Base-by-base conservation (phyloP, 352 stramenopile species). In the Globisporangium yorkense region DNA sequence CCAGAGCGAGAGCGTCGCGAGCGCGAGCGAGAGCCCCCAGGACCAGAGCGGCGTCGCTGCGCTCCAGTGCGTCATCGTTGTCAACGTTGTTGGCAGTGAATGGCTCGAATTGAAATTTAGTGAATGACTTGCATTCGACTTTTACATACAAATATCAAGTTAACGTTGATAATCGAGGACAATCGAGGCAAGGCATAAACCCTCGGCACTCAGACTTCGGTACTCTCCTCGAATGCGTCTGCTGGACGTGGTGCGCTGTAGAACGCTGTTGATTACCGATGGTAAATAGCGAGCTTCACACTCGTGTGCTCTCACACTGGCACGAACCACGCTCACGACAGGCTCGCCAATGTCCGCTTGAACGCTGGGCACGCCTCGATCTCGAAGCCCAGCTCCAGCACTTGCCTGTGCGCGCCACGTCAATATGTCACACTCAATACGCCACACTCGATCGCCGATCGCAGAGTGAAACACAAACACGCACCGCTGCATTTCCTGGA, bases 401-500 rank as follows among this genome's bases (percentile, higher is more conserved):
- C 67, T 68, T 86, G 78, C 20, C 82, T 92, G n/a, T 40, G 46
- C 12, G 46, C 24, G 56, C 29, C 15, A 65, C 16, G 40, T 15
- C 59, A 39, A 12, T 4, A 8, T 1, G 9, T 44, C 54, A 27
- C 20, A 37, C 45, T 2, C 12, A 9, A 15, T 33, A 31, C 2
- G n/a, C 5, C 5, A n/a, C 12, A 45, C 15, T 2, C 16, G 16
- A 21, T 20, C 21, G 2, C n/a, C 16, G 21, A 13, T 18, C 12
- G 24, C 21, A 10, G 5, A 0, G 15, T 1, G 5, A 45, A 21
- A 39, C 24, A 20, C 21, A 5, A 24, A 12, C 37, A 69, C 73
- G 44, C 61, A 95, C 86, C 80, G 55, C 45, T 88, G 62, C 46
- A 95, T 63, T 50, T 92, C 77, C 37, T 90, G 58, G 13, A 95